Evolutionary conservation across 257 asterid species (phyloP), one percentile per base, ranked within the genome.

Genomic region (Petunia axillaris): DNA sequence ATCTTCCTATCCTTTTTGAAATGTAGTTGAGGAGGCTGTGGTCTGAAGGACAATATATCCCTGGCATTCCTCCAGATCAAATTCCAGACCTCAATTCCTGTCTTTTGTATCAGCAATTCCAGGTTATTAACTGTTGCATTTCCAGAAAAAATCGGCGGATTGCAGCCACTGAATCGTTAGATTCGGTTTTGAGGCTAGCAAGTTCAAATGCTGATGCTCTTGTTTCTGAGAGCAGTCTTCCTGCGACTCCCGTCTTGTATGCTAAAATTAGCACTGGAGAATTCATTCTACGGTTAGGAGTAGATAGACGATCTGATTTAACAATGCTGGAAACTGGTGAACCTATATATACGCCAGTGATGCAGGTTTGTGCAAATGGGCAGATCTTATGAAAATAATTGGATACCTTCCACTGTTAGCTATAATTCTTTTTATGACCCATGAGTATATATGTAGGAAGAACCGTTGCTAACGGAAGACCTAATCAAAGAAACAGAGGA

Each of bases 401-500:
- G 79, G 60, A 14, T 52, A 79, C 80, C 79, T 78, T 40, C 75
- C 37, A 75, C 81, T 79, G 81, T 64, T 67, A 43, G 37, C 35
- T 71, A 16, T 75, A 80, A 78, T 84, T 88, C 50, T 82, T 57
- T 7, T 76, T 52, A 78, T 64, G 79, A 83, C 74, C 44, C 77
- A 37, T 85, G 76, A 58, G 10, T 53, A 57, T 67, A 63, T 82
- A 70, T 88, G 68, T 83, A 96, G 99, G 98, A 96, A 85, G 92
- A 90, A 1, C 99, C 99, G 84, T 75, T 96, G 87, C 85, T 96
- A 78, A 96, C 99, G 55, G 99, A 94, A 90, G 99, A 96, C 86
- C 89, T 94, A 80, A 90, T 96, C 76, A 96, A 90, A 89, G 99
- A 96, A 87, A 96, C 98, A 14, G 99, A 96, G 88, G 99, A 96